Conservation (phyloP, 2,329 filamentous ascomycete genomes). For the Aspergillus terreus region DNA sequence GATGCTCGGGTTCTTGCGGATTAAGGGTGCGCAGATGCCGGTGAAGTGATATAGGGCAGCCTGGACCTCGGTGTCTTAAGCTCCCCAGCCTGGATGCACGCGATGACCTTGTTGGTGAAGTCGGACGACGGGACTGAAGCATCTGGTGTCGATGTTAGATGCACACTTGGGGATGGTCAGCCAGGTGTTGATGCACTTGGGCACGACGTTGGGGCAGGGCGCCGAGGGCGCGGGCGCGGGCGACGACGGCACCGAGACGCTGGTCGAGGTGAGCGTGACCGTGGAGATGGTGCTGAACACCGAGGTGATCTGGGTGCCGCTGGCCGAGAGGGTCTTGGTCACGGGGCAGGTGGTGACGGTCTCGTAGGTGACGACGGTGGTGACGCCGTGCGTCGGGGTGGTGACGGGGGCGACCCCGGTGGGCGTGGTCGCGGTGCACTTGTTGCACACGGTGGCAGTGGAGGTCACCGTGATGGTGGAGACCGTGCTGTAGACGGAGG, state of each 20-base stretch:
- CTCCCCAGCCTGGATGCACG: constrained; percentile 77
- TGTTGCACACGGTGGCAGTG: constrained; percentile 23
- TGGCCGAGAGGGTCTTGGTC: constrained; percentile 35
- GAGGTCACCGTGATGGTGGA: constrained; percentile 44
- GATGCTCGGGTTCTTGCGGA: constrained; percentile 76
- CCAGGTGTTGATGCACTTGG: constrained; percentile 91
- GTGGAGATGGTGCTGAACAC: constrained; percentile 58
- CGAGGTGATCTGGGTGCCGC: constrained; percentile 50
- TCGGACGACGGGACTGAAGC: constrained; percentile 80
- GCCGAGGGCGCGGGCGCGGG: constrained; percentile 30
- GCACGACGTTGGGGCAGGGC: constrained; percentile 66
- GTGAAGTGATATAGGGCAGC: constrained; percentile 79
- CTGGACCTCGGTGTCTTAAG: constrained; percentile 61
- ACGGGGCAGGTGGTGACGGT: constrained; percentile 33
- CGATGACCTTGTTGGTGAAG: constrained; percentile 75
- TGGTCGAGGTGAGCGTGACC: constrained; percentile 20
- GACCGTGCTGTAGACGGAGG: constrained; percentile 54
- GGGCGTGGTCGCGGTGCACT: constrained; percentile 11
- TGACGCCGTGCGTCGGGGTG: background rate
- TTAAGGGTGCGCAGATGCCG: constrained; percentile 79
- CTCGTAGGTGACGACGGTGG: constrained; percentile 19
- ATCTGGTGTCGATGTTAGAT: constrained; percentile 76
- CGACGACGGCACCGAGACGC: constrained; percentile 19
- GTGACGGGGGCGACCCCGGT: constrained; percentile 3
- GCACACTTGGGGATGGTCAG: constrained; percentile 67